Evolutionary conservation across 2,329 filamentous ascomycete species (phyloP), one percentile per base, ranked within the genome.

Genomic region (Aspergillus terreus): DNA sequence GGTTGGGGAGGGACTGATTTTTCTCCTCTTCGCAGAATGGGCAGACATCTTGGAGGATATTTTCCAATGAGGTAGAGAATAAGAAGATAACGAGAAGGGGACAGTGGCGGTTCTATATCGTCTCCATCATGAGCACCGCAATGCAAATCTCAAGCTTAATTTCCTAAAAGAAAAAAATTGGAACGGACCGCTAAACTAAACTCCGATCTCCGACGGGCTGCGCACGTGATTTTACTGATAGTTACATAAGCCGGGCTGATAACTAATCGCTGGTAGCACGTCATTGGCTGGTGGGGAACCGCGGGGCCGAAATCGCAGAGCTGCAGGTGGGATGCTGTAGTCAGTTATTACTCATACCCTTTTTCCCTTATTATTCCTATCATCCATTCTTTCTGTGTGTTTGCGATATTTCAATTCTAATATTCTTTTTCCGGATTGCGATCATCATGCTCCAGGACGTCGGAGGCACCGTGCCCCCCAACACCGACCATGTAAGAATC

Each of bases 401-500:
- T 38, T 17, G 35, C 35, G 15, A n/a, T 11, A 38, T n/a, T 38
- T 38, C 35, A 38, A 7, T 38, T 7, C 14, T 2, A 38, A 38
- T 15, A 15, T 17, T n/a, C 14, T 38, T 10, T 15, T 17, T n/a
- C 12, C 6, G 21, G 4, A 15, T 46, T 5, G 12, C n/a, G 17
- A 10, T 19, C 51, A 61, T 38, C 35, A 74, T 74, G 71, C 60
- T 67, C 33, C 68, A 71, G 55, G 62, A 62, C 33, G 51, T 88
- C 35, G 88, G 88, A 62, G 84, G 87, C 63, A 82, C 88, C 4
- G 88, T 92, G 54, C 88, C 88, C 50, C 81, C 85, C 36, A 84
- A 92, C 67, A 92, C 88, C 51, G 82, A 86, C 52, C 88, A 92
- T 77, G 87, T 90, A 76, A 75, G 83, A n/a, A 78, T 44, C 38